Evolutionary conservation across 2,329 filamentous ascomycete genomes (phyloP), one percentile per base, ranked within the genome.

Genomic region (Trichophyton simii): DNA sequence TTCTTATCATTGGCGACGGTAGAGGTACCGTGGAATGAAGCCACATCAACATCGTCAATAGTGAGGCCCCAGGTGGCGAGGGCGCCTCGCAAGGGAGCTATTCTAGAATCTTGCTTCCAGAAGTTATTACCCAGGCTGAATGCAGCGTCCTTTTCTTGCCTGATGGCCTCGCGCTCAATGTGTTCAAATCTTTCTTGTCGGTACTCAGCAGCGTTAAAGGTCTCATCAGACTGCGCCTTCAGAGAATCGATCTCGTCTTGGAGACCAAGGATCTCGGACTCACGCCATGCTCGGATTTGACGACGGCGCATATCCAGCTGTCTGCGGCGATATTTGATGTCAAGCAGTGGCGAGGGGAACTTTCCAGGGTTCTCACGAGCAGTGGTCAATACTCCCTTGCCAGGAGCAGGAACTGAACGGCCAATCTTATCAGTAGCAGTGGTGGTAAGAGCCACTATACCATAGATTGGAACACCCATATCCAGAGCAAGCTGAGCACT

Each of bases 1-100:
- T 99, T 99, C 86, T 97, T 97, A 81, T 99, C 94, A 76, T 99
- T 99, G 68, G 94, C 94, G 72, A 95, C 91, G 66, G 94, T 99
- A 0, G 94, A 97, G 46, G 94, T 99, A 70, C 94, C 94, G 80
- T 99, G 94, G 89, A 97, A 97, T 13, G 94, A 97, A 15, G 94
- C 92, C 65, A 99, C 91, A 68, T 82, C 88, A 41, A 99, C 85
- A 70, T 99, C 94, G 71, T 99, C 94, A 66, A 99, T 89, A 11
- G 94, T 97, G 61, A 99, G 87, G 72, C 92, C 94, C 94, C 94
- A 99, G 9, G 92, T 97, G 58, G 94, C 95, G 65, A 99, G 84
- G 62, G 94, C 91, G 77, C 94, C 94, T 73, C 94, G 91, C 50
- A 99, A 85, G 71, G 95, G 94, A 71, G 94, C 92, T 71, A 99